These are phyloP conservation scores for Rhizopus delemar DNA, from an alignment of 371 early-diverging fungal species.

Conservation along the genomic window DNA sequence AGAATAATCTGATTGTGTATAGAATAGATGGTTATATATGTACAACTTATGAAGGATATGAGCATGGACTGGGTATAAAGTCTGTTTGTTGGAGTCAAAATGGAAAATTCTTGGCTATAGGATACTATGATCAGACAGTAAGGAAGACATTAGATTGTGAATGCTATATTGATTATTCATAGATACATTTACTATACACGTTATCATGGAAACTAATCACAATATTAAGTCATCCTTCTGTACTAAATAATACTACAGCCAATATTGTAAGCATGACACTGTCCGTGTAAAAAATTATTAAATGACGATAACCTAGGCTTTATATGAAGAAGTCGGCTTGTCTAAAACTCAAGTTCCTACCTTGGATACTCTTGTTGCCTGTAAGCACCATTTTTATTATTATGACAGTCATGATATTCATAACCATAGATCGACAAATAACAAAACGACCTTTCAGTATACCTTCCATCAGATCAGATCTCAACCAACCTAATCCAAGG, in stretches of 20 bases:
- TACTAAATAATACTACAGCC: background rate
- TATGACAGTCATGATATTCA: background rate
- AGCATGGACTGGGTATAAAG: conserved; percentile 73
- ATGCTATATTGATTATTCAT: conserved; percentile 23
- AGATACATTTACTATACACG: conserved; percentile 27
- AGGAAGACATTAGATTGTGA: background rate
- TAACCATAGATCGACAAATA: conserved; percentile 5
- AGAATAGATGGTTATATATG: conserved; percentile 66
- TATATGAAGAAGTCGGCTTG: background rate
- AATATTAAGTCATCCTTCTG: conserved; percentile 22
- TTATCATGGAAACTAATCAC: conserved; percentile 33
- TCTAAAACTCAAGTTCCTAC: background rate
- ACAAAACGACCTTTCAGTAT: conserved; percentile 42
- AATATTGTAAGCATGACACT: background rate
- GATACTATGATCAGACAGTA: conserved; percentile 77
- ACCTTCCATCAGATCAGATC: conserved; percentile 51
- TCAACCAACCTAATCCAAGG: conserved; percentile 61
- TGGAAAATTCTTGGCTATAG: conserved; percentile 74
- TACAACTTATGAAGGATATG: conserved; percentile 55
- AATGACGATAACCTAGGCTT: background rate
- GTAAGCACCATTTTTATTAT: background rate
- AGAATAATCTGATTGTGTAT: conserved; percentile 72
- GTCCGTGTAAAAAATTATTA: background rate
- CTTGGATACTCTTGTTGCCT: background rate
- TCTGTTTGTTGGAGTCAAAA: conserved; percentile 73